A percentile compares a stretch with the other conserved stretches of the same genome.
Conservation (phyloP, 306 rosid species). For the Gleditsia sinensis region DNA sequence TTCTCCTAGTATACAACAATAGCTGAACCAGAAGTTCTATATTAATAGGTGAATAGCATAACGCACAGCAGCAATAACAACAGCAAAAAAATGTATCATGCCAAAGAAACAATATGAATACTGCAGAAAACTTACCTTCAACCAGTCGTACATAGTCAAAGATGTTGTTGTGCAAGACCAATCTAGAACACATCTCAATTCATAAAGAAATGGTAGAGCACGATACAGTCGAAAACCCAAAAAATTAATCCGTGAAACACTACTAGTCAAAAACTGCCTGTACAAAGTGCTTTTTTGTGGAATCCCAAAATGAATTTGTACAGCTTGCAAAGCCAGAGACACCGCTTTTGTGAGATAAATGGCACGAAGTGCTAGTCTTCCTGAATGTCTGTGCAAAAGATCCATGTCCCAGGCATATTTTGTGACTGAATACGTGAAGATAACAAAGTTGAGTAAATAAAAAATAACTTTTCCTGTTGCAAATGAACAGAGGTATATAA, state of each 20-base stretch:
- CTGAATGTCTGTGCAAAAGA: constrained; percentile 61
- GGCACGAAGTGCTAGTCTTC: constrained; percentile 80
- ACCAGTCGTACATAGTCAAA: constrained; percentile 94
- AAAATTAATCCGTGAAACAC: constrained; percentile 71
- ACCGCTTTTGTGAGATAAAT: constrained; percentile 83
- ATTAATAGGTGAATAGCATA: constrained; percentile 1
- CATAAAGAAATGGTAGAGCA: constrained; percentile 90
- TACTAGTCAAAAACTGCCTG: constrained; percentile 87
- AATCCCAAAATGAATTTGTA: constrained; percentile 80
- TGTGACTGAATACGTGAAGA: constrained; percentile 81
- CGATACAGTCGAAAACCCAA: constrained; percentile 85
- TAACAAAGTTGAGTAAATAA: constrained; percentile 81
- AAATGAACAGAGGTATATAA: constrained; percentile 89
- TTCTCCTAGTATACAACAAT: constrained; percentile 14
- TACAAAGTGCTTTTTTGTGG: constrained; percentile 88
- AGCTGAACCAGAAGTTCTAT: constrained; percentile 19
- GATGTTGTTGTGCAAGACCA: constrained; percentile 98
- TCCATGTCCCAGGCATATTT: constrained; percentile 91
- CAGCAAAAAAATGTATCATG: constrained; percentile 5
- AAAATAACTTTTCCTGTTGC: constrained; percentile 80
- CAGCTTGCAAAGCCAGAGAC: constrained; percentile 86
- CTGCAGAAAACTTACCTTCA: constrained; percentile 63
- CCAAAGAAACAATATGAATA: constrained; percentile 14
- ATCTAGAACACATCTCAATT: constrained; percentile 87
- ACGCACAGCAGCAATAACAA: constrained; percentile 19